Evolutionary conservation across 495 filamentous ascomycete species (phyloP).

Genomic region (Hypoxylon crocopeplum): DNA sequence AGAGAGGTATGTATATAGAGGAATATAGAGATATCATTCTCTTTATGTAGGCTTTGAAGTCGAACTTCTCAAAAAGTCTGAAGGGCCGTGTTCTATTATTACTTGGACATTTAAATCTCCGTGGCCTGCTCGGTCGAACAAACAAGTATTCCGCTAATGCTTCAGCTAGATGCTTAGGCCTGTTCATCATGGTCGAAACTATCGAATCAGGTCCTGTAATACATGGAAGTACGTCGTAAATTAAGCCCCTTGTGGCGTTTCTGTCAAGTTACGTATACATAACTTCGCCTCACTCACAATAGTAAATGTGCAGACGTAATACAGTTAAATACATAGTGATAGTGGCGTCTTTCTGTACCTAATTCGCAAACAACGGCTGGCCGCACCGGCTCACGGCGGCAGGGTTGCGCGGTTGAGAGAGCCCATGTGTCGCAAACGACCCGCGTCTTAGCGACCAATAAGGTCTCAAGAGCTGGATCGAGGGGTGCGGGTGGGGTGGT

Average conservation of each 20-base stretch:
- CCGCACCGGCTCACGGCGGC: constrained; percentile 21
- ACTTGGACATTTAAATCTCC: neutral
- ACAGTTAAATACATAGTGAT: too few relatives aligned
- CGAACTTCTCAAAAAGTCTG: neutral
- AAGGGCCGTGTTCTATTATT: neutral
- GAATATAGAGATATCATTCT: neutral
- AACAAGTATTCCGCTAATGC: constrained; percentile 14
- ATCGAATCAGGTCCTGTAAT: constrained; percentile 20
- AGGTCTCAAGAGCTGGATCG: constrained; percentile 1
- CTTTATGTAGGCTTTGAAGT: neutral
- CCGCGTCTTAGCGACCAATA: constrained; percentile 21
- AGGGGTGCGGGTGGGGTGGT: constrained; percentile 18
- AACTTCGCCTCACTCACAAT: neutral
- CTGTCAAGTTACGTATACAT: neutral
- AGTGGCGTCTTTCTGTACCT: too few relatives aligned
- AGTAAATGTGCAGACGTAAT: too few relatives aligned
- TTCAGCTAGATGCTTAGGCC: constrained; percentile 16
- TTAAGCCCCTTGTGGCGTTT: too few relatives aligned
- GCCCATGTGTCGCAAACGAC: constrained; percentile 22
- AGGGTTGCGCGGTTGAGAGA: constrained; percentile 13
- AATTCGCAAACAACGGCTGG: constrained; percentile 22
- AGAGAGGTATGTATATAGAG: neutral
- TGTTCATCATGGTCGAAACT: constrained; percentile 4
- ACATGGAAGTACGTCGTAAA: constrained; percentile 18
- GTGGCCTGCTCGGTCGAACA: neutral